Evolutionary conservation across 1,139 yeast species (phyloP).

Genomic region (Trichomonascaceae sp.): DNA sequence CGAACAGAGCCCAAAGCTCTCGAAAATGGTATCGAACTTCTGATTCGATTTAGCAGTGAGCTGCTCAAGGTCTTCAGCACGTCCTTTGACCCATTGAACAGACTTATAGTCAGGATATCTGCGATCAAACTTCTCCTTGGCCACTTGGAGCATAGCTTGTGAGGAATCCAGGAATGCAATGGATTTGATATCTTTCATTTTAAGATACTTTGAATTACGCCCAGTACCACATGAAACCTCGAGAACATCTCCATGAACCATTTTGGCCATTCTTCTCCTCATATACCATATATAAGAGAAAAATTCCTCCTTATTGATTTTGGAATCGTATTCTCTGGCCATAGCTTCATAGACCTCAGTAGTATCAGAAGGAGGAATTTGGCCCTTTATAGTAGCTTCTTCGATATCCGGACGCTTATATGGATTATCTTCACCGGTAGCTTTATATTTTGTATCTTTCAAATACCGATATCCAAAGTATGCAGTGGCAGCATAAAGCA

Average conservation of each 20-base stretch:
- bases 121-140: constrained; percentile 66
- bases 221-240: constrained; percentile 98
- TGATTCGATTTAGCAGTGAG: constrained; percentile 42
- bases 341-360: constrained; percentile 73
- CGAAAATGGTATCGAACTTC: constrained; percentile 85
- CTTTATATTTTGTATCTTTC: constrained; percentile 32
- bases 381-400: constrained; percentile 14
- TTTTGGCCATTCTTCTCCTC: constrained; percentile 77
- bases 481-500: constrained; percentile 26
- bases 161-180: constrained; percentile 85
- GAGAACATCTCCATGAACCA: constrained; percentile 77
- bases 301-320: constrained; percentile 80
- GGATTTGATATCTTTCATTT: constrained; percentile 54
- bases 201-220: constrained; percentile 72
- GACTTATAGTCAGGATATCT: constrained; percentile 58
- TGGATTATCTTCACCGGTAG: constrained; percentile 33
- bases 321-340: constrained; percentile 77
- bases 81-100: constrained; percentile 87
- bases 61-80: constrained; percentile 72
- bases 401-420: constrained; percentile 24
- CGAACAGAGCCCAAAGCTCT: constrained; percentile 92
- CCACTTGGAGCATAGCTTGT: constrained; percentile 73
- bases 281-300: constrained; percentile 75
- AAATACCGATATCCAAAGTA: constrained; percentile 30
- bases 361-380: constrained; percentile 68